A percentile compares a stretch with the other conserved stretches of the same genome.
phyloP scores from a whole-genome alignment of 225 moss, liverwort and hornwort genomes.

The Straminergon stramineum region DNA sequence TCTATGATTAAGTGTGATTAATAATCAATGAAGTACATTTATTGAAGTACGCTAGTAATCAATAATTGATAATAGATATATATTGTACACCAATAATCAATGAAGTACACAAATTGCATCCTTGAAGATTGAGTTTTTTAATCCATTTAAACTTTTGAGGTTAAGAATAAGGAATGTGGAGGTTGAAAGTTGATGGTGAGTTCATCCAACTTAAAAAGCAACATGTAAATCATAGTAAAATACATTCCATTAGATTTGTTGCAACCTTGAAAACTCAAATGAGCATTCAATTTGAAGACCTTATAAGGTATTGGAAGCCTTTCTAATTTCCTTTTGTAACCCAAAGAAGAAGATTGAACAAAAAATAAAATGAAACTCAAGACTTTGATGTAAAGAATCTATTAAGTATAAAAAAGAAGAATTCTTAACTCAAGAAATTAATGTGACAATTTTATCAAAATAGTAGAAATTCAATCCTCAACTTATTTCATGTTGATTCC shows the following conservation, averaged over 20 bases:
- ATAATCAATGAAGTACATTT: not conserved
- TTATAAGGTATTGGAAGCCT: too few species aligned
- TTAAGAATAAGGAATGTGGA: not conserved
- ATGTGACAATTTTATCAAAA: not conserved
- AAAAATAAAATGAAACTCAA: not conserved
- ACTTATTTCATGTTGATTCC: not conserved
- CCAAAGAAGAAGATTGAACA: not conserved
- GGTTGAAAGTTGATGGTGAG: not conserved
- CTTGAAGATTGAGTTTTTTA: accelerated
- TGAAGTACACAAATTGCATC: not conserved
- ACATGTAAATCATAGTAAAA: not conserved
- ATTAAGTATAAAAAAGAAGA: not conserved
- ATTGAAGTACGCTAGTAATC: not conserved
- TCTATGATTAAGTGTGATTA: not conserved
- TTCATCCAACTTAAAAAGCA: not conserved
- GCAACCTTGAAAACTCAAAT: not conserved
- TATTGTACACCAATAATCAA: not conserved
- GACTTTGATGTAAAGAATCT: not conserved
- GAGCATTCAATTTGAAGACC: too few species aligned
- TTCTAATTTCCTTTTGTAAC: not conserved
- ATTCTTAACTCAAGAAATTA: not conserved
- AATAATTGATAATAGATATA: not conserved
- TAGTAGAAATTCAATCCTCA: not conserved
- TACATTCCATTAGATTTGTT: not conserved
- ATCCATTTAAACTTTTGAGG: too few species aligned